Evolutionary conservation across 2,329 filamentous ascomycete species (phyloP).

Genomic region (Exutisphaerella laricina): DNA sequence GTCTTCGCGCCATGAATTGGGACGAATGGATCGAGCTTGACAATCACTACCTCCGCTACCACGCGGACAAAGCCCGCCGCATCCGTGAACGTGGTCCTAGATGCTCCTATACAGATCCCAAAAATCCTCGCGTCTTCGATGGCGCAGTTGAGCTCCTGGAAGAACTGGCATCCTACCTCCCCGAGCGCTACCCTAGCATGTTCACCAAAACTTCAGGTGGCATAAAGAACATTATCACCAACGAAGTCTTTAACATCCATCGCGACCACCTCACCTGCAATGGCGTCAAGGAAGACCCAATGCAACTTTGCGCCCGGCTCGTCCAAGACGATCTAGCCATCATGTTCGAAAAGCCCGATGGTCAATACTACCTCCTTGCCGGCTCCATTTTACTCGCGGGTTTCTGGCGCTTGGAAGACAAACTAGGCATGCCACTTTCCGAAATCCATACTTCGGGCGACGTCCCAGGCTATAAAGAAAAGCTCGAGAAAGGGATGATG

Average conservation of each 20-base stretch:
- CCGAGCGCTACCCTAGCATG: slow-evolving; percentile 67
- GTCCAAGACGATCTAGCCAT: slow-evolving; percentile 78
- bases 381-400: slow-evolving; percentile 71
- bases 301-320: slow-evolving; percentile 66
- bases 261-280: slow-evolving; percentile 51
- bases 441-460: slow-evolving; percentile 75
- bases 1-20: slow-evolving; percentile 62
- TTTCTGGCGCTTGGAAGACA: slow-evolving; percentile 78
- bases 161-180: slow-evolving; percentile 65
- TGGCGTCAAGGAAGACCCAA: slow-evolving; percentile 61
- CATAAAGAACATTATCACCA: slow-evolving; percentile 64
- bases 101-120: slow-evolving; percentile 63
- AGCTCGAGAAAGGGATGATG: slow-evolving; percentile 71
- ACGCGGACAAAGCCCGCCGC: slow-evolving; percentile 63
- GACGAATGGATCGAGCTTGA: slow-evolving; percentile 82
- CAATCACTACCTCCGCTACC: slow-evolving; percentile 68
- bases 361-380: slow-evolving; percentile 74
- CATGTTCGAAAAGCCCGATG: slow-evolving; percentile 71
- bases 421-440: slow-evolving; percentile 70
- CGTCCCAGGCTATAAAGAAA: slow-evolving; percentile 66
- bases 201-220: slow-evolving; percentile 60
- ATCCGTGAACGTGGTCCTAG: slow-evolving; percentile 62
- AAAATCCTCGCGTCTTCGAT: slow-evolving; percentile 52
- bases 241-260: slow-evolving; percentile 64
- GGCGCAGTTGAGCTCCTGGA: slow-evolving; percentile 71